A percentile compares a stretch with the other conserved stretches of the same genome.
These are phyloP conservation scores for Lodderomyces beijingensis DNA, from an alignment of 1,139 yeast genomes.

Conservation along the genomic window DNA sequence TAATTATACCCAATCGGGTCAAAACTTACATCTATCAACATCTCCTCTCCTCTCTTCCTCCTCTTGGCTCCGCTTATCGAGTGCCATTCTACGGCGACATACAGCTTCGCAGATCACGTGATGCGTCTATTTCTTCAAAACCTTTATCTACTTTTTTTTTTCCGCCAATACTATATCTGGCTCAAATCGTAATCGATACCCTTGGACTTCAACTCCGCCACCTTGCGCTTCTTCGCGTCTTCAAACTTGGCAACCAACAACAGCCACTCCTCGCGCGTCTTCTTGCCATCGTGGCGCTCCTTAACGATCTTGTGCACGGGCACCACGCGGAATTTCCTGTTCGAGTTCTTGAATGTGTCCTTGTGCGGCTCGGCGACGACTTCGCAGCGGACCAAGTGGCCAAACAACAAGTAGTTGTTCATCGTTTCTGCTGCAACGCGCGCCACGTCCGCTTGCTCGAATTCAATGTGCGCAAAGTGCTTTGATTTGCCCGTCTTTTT, in stretches of 20 bases:
- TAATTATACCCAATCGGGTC: background rate
- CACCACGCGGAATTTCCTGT: conserved; percentile 49
- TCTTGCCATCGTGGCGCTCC: conserved; percentile 53
- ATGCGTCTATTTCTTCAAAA: no score
- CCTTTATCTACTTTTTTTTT: no score
- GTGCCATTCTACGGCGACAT: no score
- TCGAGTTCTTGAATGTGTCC: conserved; percentile 53
- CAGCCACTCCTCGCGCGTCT: conserved; percentile 57
- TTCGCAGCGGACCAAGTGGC: conserved; percentile 74
- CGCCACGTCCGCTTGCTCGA: conserved; percentile 71
- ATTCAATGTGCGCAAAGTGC: conserved; percentile 90
- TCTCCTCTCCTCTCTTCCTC: conserved; percentile 1
- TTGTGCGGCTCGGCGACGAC: conserved; percentile 46
- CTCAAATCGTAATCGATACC: conserved; percentile 49
- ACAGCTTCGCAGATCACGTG: no score
- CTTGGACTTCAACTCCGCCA: conserved; percentile 43
- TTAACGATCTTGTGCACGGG: conserved; percentile 60
- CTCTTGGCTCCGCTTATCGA: no score
- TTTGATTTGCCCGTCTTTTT: conserved; percentile 88
- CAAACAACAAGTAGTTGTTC: conserved; percentile 88
- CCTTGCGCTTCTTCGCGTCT: conserved; percentile 38
- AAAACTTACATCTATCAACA: background rate
- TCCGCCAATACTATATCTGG: conserved; percentile 1
- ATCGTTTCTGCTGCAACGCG: conserved; percentile 88
- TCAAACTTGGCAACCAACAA: conserved; percentile 44